Evolutionary conservation across 805 yeast species (phyloP), one percentile per base, ranked within the genome.

Genomic region (Candida taoyuanica): DNA sequence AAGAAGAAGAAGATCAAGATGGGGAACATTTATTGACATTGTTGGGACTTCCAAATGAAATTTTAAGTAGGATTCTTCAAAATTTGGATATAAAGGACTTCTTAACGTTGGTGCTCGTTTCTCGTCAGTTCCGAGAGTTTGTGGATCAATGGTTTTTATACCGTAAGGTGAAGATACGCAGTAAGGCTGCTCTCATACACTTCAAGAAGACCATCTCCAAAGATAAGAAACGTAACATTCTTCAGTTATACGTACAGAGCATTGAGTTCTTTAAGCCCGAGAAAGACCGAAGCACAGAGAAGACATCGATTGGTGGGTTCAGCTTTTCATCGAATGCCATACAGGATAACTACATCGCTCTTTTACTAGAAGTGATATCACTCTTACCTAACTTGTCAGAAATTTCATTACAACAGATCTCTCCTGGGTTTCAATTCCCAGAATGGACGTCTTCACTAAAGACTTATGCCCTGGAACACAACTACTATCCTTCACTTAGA

Each of bases 341-440:
- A 3, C 4, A 35, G 14, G 39, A 45, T 3, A 33, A 38, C 33
- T 67, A 65, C 40, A 59, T 64, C n/a, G 61, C 62, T 8, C 36
- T 61, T 15, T 48, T 65, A 55, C 43, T 66, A n/a, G 67, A 63
- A 30, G 60, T 76, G 12, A 58, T 76, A 12, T 67, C 65, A 30
- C 66, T 67, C 25, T 60, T 74, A 7, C 78, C 71, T 29, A 76
- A 74, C 29, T 43, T 76, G 7, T 53, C 62, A 23, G 60, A 59
- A 17, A 47, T 78, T 6, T 49, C 54, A 13, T 44, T 78, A 9
- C 56, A 60, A 16, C 70, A 75, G 32, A 65, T 78, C 1, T 67
- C 77, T 5, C 77, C 78, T 5, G 67, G 67, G 17, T 77, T 78
- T 48, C 59, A 52, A 28, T 70, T 72, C 40, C 60, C 62, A 15